phyloP scores from a whole-genome alignment of 1,284 basidiomycete species.

The Tilletia caries region DNA sequence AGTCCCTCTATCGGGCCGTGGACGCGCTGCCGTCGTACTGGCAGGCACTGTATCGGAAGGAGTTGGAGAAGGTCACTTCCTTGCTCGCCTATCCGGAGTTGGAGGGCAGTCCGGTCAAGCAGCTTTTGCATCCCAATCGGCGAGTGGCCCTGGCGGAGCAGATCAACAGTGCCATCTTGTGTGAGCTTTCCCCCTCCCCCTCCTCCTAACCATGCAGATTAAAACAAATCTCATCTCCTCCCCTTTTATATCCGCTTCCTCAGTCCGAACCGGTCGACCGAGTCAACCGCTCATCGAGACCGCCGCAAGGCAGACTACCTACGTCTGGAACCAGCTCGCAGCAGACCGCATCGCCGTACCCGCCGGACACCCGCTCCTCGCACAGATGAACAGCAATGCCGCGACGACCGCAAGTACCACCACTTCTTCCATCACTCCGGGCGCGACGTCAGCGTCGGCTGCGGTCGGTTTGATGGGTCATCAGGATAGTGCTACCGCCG shows the following conservation, averaged over 20 bases:
- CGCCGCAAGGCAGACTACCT: constrained; percentile 43
- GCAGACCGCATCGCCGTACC: constrained; percentile 11
- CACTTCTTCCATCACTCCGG: background rate
- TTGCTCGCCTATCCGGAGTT: constrained; percentile 73
- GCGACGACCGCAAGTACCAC: background rate
- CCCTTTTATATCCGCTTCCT: background rate
- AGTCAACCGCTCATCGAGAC: constrained; percentile 46
- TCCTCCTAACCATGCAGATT: too few species aligned
- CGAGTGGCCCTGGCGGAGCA: constrained; percentile 77
- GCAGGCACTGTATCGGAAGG: constrained; percentile 62
- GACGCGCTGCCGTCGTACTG: constrained; percentile 35
- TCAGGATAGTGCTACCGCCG: background rate
- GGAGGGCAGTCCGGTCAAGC: constrained; percentile 66
- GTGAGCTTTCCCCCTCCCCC: constrained; percentile 7
- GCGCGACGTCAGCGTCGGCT: background rate
- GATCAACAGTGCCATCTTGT: constrained; percentile 77
- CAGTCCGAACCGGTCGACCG: constrained; percentile 34
- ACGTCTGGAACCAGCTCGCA: constrained; percentile 29
- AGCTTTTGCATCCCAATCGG: constrained; percentile 69
- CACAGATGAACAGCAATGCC: background rate
- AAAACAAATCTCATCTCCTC: too few species aligned
- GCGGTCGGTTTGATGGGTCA: background rate
- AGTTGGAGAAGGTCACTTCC: constrained; percentile 69
- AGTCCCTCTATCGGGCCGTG: constrained; percentile 35
- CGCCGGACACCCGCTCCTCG: background rate